Evolutionary conservation across 1,284 basidiomycete genomes (phyloP), one percentile per base, ranked within the genome.

Genomic region (Ceratobasidium sp.): DNA sequence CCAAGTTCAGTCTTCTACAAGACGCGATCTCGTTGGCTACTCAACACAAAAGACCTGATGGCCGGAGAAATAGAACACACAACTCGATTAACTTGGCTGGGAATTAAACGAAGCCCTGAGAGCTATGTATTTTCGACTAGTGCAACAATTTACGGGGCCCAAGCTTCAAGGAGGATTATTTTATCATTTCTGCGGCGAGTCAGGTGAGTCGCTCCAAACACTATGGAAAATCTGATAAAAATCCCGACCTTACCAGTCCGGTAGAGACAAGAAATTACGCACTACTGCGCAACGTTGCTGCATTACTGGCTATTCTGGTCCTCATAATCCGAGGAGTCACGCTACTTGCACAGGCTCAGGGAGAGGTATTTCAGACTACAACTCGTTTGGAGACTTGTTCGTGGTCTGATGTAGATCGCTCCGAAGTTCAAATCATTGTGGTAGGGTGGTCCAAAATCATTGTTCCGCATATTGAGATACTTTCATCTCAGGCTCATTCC

Each of bases 1-100:
- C 23, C 23, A 15, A 50, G 6, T 28, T 10, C n/a, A 12, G 10
- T n/a, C 46, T 28, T 48, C 44, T 38, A 17, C 46, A 4, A 26
- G 48, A 50, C n/a, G 6, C n/a, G 28, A 26, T 52, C 65, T 15
- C 42, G 42, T 66, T 66, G 65, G 59, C 38, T 62, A 38, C 44
- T 66, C 65, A 66, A 66, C 65, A 66, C 65, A 5, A 66, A 66
- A 52, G 65, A 66, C 20, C 23, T 66, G 20, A n/a, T 66, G 44
- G 65, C 65, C 28, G 65, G 65, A 33, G 65, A 66, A 50, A 46
- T 44, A 20, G 48, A 52, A 15, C 26, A 46, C 28, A 23, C 44
- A 3, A 38, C 48, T 7, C 7, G 26, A 6, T 23, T 52, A 17
- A 48, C 65, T 15, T 66, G 42, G 44, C 28, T 48, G 12, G 65